Conservation (phyloP, 768 basidiomycete genomes). For the Pulveroboletus sp. region DNA sequence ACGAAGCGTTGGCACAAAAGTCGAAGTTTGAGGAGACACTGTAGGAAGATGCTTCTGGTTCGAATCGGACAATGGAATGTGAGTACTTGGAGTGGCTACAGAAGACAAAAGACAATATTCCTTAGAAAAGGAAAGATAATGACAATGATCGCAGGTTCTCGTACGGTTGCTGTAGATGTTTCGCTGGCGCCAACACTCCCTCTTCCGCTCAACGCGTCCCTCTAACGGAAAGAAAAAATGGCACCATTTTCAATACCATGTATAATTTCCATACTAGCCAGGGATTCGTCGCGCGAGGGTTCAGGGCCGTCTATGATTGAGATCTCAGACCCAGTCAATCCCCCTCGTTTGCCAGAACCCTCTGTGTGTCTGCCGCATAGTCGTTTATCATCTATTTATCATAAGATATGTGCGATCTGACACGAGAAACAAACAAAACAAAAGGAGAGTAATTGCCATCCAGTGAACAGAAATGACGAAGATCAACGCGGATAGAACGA, state of each 20-base stretch:
- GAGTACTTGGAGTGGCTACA: background rate
- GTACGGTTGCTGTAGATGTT: background rate
- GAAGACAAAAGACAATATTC: background rate
- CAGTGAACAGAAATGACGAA: background rate
- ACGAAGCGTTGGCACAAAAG: conserved; percentile 29
- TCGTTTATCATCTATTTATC: background rate
- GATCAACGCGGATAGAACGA: background rate
- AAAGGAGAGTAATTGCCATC: background rate
- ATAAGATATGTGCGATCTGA: background rate
- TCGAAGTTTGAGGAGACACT: background rate
- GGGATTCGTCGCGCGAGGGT: background rate
- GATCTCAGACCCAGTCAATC: background rate
- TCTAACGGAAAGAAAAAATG: background rate
- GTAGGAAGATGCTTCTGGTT: background rate
- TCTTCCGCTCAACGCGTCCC: too few species aligned
- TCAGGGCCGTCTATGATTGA: background rate
- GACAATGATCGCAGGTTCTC: background rate
- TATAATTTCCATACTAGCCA: background rate
- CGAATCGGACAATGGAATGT: background rate
- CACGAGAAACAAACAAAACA: background rate
- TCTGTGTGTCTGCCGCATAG: background rate
- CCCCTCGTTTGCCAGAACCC: background rate
- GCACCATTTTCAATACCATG: background rate
- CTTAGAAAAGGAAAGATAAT: background rate
- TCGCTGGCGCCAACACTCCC: too few species aligned